phyloP scores from a whole-genome alignment of 2,329 filamentous ascomycete genomes.

The Epichloe brachyelytri region DNA sequence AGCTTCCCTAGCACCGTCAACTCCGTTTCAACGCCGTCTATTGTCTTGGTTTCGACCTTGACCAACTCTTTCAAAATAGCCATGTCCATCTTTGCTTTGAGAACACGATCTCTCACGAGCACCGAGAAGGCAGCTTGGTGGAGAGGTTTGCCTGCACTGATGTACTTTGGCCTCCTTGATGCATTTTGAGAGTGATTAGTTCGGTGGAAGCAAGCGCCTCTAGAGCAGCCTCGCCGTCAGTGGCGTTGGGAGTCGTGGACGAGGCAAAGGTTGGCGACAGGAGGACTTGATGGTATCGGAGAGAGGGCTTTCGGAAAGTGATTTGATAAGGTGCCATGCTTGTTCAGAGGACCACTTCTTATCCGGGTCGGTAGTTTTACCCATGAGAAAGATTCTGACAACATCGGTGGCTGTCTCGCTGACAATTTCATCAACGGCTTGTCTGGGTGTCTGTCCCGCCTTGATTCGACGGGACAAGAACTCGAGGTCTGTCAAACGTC shows the following conservation, averaged over 20 bases:
- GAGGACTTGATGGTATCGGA: conserved; percentile 79
- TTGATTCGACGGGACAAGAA: conserved; percentile 84
- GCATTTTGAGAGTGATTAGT: conserved; percentile 62
- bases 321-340: conserved; percentile 79
- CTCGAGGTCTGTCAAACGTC: conserved; percentile 89
- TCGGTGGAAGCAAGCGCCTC: conserved; percentile 75
- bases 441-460: conserved; percentile 67
- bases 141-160: conserved; percentile 74
- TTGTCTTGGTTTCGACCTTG: conserved; percentile 57
- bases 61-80: conserved; percentile 55
- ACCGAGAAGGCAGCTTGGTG: conserved; percentile 71
- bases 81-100: conserved; percentile 62
- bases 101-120: conserved; percentile 57
- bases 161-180: conserved; percentile 60
- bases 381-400: conserved; percentile 80
- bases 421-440: conserved; percentile 79
- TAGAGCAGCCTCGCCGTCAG: conserved; percentile 60
- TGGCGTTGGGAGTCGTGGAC: conserved; percentile 31
- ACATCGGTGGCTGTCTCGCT: conserved; percentile 83
- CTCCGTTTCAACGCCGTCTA: conserved; percentile 71
- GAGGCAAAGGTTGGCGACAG: conserved; percentile 62
- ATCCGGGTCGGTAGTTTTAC: conserved; percentile 33
- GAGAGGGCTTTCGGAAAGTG: conserved; percentile 51
- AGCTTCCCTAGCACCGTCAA: conserved; percentile 54
- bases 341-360: conserved; percentile 71